Conservation (phyloP, 2,329 filamentous ascomycete species). For the Colletotrichum abscissum region DNA sequence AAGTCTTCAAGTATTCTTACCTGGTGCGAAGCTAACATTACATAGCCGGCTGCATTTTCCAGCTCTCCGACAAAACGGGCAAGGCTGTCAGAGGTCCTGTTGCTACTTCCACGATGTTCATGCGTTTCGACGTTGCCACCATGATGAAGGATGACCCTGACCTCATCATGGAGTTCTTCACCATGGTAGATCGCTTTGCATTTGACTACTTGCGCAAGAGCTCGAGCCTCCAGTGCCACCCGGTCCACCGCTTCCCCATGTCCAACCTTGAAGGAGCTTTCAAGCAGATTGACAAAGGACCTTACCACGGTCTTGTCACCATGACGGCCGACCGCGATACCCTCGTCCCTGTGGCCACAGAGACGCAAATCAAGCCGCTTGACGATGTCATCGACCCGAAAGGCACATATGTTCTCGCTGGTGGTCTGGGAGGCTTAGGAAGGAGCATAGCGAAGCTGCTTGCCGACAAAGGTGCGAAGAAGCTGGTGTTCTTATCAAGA, state of each 20-base stretch:
- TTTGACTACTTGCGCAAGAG: not conserved
- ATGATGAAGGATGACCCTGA: slow-evolving; percentile 46
- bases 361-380: slow-evolving; percentile 40
- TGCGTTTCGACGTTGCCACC: slow-evolving; percentile 48
- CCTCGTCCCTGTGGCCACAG: slow-evolving; percentile 39
- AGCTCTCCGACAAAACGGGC: slow-evolving; percentile 42
- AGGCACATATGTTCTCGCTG: slow-evolving; percentile 65
- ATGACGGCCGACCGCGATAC: slow-evolving; percentile 21
- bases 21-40: slow-evolving; percentile 26
- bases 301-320: slow-evolving; percentile 15
- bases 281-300: slow-evolving; percentile 37
- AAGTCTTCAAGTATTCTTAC: slow-evolving; percentile 40
- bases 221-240: slow-evolving; percentile 2
- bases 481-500: slow-evolving; percentile 66
- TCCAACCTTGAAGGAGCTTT: slow-evolving; percentile 43
- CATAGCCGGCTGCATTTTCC: slow-evolving; percentile 47
- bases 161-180: slow-evolving; percentile 45
- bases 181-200: slow-evolving; percentile 32
- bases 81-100: slow-evolving; percentile 29
- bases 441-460: slow-evolving; percentile 63
- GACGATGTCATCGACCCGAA: slow-evolving; percentile 46
- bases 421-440: slow-evolving; percentile 69
- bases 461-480: slow-evolving; percentile 59
- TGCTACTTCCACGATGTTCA: slow-evolving; percentile 36
- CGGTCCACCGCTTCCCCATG: slow-evolving; percentile 33